A percentile compares a stretch with the other conserved stretches of the same genome.
phyloP scores from a whole-genome alignment of 2,329 filamentous ascomycete genomes.

The Trichophyton rubrum region DNA sequence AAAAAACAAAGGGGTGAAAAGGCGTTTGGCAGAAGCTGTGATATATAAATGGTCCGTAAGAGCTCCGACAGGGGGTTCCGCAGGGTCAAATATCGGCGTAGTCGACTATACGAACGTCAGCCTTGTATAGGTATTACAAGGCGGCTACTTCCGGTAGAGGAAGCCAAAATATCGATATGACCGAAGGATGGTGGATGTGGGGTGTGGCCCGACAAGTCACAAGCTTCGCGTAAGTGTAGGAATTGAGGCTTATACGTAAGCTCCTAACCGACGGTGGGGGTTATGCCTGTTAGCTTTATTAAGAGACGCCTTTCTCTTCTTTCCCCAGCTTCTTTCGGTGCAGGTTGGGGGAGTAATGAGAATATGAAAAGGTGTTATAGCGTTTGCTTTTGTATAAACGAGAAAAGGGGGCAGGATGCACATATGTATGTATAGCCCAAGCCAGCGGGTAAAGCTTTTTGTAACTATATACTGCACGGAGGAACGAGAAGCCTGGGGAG shows the following conservation, averaged over 20 bases:
- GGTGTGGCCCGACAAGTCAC: neutral
- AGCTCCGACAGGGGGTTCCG: neutral
- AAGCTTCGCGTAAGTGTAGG: neutral
- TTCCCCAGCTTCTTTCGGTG: too few species aligned
- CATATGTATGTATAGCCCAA: neutral
- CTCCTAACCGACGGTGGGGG: neutral
- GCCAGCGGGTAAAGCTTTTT: neutral
- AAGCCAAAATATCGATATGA: neutral
- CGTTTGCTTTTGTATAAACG: neutral
- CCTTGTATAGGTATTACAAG: conserved; percentile 2
- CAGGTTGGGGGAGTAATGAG: neutral
- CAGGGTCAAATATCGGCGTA: neutral
- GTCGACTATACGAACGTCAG: neutral
- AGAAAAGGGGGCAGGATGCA: too few species aligned
- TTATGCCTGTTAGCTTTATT: neutral
- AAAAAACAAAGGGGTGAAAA: neutral
- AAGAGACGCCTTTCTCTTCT: neutral
- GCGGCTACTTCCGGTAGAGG: neutral
- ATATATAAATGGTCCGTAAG: neutral
- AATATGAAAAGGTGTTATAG: neutral
- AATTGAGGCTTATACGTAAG: neutral
- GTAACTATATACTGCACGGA: neutral
- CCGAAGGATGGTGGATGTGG: neutral
- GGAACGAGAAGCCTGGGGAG: neutral
- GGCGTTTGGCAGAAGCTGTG: neutral